These are phyloP conservation scores for Kluyveromyces sp. DNA, from an alignment of 1,139 yeast genomes.

Conservation along the genomic window DNA sequence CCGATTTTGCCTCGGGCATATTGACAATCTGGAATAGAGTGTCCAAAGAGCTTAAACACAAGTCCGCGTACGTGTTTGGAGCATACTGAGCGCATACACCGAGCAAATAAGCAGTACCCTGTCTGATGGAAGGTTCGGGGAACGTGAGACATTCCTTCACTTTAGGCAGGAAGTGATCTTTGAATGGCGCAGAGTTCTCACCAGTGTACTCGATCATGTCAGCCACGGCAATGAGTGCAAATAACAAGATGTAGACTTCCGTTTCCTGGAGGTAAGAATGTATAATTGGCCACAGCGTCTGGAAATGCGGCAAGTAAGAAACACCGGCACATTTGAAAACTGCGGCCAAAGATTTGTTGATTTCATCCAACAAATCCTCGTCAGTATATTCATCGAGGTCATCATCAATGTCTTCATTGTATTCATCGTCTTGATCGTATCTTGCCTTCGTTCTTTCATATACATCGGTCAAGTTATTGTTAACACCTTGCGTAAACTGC, in stretches of 20 bases:
- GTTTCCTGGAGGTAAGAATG: slow-evolving; percentile 55
- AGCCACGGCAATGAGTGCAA: slow-evolving; percentile 74
- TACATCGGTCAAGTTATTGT: slow-evolving; percentile 58
- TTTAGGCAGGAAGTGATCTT: slow-evolving; percentile 56
- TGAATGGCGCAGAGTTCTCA: slow-evolving; percentile 53
- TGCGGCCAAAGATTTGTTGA: slow-evolving; percentile 68
- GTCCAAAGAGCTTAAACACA: slow-evolving; percentile 62
- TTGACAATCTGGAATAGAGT: slow-evolving; percentile 68
- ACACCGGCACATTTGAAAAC: slow-evolving; percentile 59
- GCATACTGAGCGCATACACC: slow-evolving; percentile 84
- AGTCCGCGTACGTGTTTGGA: slow-evolving; percentile 54
- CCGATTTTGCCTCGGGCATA: slow-evolving; percentile 80
- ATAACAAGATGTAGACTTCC: slow-evolving; percentile 59
- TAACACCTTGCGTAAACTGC: slow-evolving; percentile 53
- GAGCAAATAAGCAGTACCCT: slow-evolving; percentile 77
- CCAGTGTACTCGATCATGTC: slow-evolving; percentile 80
- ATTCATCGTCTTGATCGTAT: slow-evolving; percentile 56
- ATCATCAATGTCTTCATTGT: slow-evolving; percentile 57
- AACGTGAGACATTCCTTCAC: slow-evolving; percentile 58
- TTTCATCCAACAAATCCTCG: slow-evolving; percentile 81
- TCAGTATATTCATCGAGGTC: slow-evolving; percentile 84
- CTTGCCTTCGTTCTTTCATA: slow-evolving; percentile 67
- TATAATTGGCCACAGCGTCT: slow-evolving; percentile 48
- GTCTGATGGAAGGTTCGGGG: slow-evolving; percentile 74
- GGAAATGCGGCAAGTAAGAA: slow-evolving; percentile 60